Evolutionary conservation across 345 rosid species (phyloP), one percentile per base, ranked within the genome.

Genomic region (Leavenworthia alabamica): DNA sequence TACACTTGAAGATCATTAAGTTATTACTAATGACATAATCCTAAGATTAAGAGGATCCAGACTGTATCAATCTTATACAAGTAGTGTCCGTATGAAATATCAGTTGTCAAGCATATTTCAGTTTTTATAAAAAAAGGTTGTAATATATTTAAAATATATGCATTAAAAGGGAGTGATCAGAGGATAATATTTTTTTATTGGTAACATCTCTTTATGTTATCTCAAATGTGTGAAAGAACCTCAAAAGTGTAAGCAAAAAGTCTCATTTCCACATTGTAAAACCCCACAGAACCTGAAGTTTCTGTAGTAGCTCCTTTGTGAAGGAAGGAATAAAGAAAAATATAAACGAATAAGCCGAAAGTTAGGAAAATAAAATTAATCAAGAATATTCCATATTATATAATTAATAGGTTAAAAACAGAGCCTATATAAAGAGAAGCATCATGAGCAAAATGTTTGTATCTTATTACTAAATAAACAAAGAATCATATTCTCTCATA

Each of bases 401-500:
- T 6, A 11, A 24, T 0, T 47, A 20, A 10, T 42, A 20, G 24
- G 37, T 16, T 35, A 15, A 0, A 13, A 2, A 54, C 19, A 33
- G 3, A 65, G 42, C 43, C 49, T 68, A 60, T 68, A 68, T 68
- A 68, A 51, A 44, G 67, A 52, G 17, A 68, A 49, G 44, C 5
- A 60, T 26, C n/a, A 24, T 55, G 24, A 47, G 12, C 54, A 14
- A 32, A 24, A 2, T 12, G 14, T 14, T 42, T 24, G 16, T 2
- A 27, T 52, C 73, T 51, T 26, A 10, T 31, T 41, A 22, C 53
- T 31, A 68, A 52, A 17, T 6, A 33, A 68, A 27, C 56, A 33
- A 68, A 60, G 67, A 60, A 60, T 52, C 61, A 60, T 60, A 68
- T 68, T 68, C 61, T 37, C 36, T 3, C 22, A 33, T 53, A 32